Evolutionary conservation across 352 stramenopile species (phyloP).

Genomic region (Globisporangium lucens): DNA sequence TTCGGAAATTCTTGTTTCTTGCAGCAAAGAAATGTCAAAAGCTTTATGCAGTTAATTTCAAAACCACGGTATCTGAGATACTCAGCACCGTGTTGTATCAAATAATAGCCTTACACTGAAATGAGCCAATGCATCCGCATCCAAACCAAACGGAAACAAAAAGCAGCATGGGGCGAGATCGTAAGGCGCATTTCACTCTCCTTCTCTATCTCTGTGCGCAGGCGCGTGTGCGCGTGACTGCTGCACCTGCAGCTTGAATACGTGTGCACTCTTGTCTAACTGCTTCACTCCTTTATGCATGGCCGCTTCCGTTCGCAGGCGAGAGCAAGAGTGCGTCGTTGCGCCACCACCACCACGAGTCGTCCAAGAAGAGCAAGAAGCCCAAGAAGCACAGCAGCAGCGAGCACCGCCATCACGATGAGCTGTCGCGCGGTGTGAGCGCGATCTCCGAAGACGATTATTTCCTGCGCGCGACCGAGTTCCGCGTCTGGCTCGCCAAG

Average conservation of each 20-base stretch:
- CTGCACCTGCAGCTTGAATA: background rate
- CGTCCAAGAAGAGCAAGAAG: conserved; percentile 32
- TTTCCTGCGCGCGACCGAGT: conserved; percentile 63
- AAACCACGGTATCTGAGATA: too few relatives aligned
- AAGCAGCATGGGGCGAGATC: background rate
- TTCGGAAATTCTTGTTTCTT: too few relatives aligned
- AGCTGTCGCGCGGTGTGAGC: conserved; percentile 22
- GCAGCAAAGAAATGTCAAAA: too few relatives aligned
- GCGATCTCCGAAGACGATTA: conserved; percentile 61
- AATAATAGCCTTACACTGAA: background rate
- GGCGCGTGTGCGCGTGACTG: too few relatives aligned
- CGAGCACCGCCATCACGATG: background rate
- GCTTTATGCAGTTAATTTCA: too few relatives aligned
- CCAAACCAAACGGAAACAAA: background rate
- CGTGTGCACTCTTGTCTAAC: background rate
- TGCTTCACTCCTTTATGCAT: background rate
- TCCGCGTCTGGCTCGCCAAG: conserved; percentile 70
- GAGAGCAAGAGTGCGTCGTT: conserved; percentile 17
- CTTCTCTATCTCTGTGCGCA: background rate
- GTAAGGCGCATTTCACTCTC: background rate
- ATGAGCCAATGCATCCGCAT: background rate
- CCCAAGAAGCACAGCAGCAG: conserved; percentile 12
- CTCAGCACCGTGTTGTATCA: background rate
- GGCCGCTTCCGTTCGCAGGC: background rate
- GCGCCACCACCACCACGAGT: conserved; percentile 16